These are phyloP conservation scores for Backusella tuberculispora DNA, from an alignment of 192 early-diverging fungal species.

Conservation along the genomic window DNA sequence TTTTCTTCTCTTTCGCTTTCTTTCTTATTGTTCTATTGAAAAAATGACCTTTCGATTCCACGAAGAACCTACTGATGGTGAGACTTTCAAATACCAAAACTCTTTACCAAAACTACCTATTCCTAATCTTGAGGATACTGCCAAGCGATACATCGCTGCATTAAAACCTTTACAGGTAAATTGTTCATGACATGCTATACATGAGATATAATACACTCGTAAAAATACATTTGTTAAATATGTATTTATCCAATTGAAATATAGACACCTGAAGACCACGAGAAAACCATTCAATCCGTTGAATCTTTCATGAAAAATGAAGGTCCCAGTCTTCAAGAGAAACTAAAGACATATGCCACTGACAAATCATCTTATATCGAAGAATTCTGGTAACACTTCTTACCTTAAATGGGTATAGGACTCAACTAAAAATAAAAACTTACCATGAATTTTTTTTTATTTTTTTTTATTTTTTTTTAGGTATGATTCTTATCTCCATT, in stretches of 20 bases:
- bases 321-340: constrained; percentile 61
- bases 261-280: constrained; percentile 51
- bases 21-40: neutral
- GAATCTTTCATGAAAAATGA: constrained; percentile 47
- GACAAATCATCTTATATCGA: constrained; percentile 55
- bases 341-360: constrained; percentile 53
- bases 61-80: constrained; percentile 20
- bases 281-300: constrained; percentile 42
- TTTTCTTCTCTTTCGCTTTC: neutral
- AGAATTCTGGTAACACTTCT: constrained; percentile 48
- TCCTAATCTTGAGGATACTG: constrained; percentile 55
- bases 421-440: constrained; percentile 5
- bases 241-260: neutral
- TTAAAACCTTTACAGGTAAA: constrained; percentile 60
- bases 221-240: constrained; percentile 49
- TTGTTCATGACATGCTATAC: too few species aligned
- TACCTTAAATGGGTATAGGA: neutral
- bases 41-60: constrained; percentile 1
- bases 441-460: neutral
- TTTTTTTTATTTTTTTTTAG: constrained; percentile 11
- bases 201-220: too few species aligned
- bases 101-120: constrained; percentile 62
- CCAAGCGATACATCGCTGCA: constrained; percentile 51
- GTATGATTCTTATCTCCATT: constrained; percentile 51
- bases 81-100: constrained; percentile 66